Percentiles rank a stretch among this genome's conserved stretches.
Evolutionary conservation across 2,329 filamentous ascomycete species (phyloP).

Genomic region (Calonectria fujianensis): DNA sequence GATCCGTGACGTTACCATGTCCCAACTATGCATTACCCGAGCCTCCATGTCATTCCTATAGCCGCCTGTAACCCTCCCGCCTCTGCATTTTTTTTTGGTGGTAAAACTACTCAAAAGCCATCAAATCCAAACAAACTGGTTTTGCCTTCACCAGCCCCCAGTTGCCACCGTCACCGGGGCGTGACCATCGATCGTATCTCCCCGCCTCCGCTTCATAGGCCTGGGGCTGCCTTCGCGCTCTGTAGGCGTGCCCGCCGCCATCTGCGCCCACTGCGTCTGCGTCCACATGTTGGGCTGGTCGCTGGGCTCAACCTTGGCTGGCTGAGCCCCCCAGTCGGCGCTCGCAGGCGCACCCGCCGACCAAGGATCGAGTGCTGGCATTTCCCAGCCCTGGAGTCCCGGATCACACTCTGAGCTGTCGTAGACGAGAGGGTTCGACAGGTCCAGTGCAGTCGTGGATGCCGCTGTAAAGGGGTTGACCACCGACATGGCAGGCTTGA

Average conservation of each 20-base stretch:
- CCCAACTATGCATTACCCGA: constrained; percentile 32
- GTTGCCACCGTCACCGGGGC: constrained; percentile 57
- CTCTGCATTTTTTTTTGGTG: constrained; percentile 1
- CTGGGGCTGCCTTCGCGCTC: constrained; percentile 61
- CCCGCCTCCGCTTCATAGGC: constrained; percentile 62
- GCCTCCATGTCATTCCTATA: constrained; percentile 23
- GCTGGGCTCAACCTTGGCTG: constrained; percentile 57
- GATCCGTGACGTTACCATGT: constrained; percentile 33
- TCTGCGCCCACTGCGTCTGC: constrained; percentile 58
- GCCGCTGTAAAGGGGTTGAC: constrained; percentile 57
- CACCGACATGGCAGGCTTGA: constrained; percentile 59
- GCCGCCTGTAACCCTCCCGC: not conserved
- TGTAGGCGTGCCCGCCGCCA: constrained; percentile 51
- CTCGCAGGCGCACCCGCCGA: constrained; percentile 52
- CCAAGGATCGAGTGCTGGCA: constrained; percentile 61
- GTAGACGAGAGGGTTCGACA: constrained; percentile 59
- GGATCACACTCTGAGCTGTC: constrained; percentile 58
- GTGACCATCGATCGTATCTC: constrained; percentile 57
- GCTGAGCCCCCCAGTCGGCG: constrained; percentile 59
- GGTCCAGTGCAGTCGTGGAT: constrained; percentile 56
- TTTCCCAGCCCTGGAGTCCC: constrained; percentile 62
- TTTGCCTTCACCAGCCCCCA: constrained; percentile 55
- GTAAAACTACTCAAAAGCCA: constrained; percentile 20
- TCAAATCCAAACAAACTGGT: constrained; percentile 4
- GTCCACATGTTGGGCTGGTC: constrained; percentile 61